A percentile compares a stretch with the other conserved stretches of the same genome.
phyloP scores from a whole-genome alignment of 441 rosid genomes.

The Populus trichocarpa region DNA sequence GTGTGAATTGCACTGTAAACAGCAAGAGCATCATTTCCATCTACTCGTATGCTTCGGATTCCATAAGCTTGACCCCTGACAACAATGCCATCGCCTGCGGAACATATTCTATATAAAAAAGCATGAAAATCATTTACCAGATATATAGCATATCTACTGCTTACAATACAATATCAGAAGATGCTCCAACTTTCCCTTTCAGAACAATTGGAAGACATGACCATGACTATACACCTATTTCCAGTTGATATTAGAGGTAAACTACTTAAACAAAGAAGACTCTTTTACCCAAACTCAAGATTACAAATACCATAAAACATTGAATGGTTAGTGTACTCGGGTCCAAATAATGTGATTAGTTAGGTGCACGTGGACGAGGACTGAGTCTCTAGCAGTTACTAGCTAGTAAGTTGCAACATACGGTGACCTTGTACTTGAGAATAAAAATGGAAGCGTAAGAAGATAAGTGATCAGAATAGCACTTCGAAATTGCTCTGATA shows the following conservation, averaged over 20 bases:
- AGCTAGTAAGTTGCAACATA: no score
- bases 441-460: not conserved
- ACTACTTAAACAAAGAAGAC: no score
- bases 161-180: no score
- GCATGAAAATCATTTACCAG: no score
- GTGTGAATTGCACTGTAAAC: conserved; percentile 62
- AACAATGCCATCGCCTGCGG: conserved; percentile 80
- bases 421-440: not conserved
- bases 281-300: no score
- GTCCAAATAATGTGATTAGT: not conserved
- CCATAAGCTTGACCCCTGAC: conserved; percentile 86
- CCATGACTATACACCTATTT: no score
- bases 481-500: conserved; percentile 89
- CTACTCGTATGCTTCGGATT: conserved; percentile 79
- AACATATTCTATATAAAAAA: not conserved
- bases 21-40: conserved; percentile 94
- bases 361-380: not conserved
- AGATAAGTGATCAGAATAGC: conserved; percentile 6
- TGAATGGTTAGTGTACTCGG: not conserved
- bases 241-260: no score
- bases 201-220: no score
- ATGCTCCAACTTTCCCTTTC: no score
- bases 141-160: no score
- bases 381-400: no score
- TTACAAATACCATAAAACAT: not conserved